Evolutionary conservation across 179 eudicot genomes (phyloP).

Genomic region (Drosera spatulata): DNA sequence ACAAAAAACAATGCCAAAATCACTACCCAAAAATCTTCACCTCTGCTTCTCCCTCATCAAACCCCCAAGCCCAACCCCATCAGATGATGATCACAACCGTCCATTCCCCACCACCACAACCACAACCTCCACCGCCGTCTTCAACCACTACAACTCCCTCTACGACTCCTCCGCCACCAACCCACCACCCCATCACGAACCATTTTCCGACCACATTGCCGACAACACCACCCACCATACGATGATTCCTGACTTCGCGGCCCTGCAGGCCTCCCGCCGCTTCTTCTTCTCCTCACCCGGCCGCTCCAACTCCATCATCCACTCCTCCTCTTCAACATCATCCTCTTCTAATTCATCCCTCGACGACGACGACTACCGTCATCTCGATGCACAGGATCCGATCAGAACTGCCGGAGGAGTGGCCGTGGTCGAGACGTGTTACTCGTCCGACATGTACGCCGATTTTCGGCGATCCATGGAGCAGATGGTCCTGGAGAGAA

Average conservation of each 20-base stretch:
- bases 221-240: neutral
- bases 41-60: conserved; percentile 21
- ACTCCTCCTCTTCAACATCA: conserved; percentile 15
- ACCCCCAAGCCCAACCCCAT: conserved; percentile 9
- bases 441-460: too few species aligned
- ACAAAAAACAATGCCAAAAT: conserved; percentile 10
- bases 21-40: conserved; percentile 22
- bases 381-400: too few species aligned
- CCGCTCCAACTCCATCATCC: conserved; percentile 32
- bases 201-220: conserved; percentile 7
- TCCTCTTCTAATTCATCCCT: neutral
- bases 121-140: conserved; percentile 3
- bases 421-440: too few species aligned
- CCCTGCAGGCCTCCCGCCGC: conserved; percentile 49
- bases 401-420: too few species aligned
- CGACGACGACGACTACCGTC: too few species aligned
- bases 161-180: conserved; percentile 9
- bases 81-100: conserved; percentile 17
- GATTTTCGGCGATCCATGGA: too few species aligned
- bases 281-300: conserved; percentile 91
- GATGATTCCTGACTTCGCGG: conserved; percentile 41
- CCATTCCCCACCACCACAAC: conserved; percentile 11
- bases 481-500: too few species aligned
- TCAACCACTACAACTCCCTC: conserved; percentile 58
- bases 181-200: too few species aligned